Base-by-base conservation (phyloP, 1,284 basidiomycete genomes). In the Polyporus tsugae region DNA sequence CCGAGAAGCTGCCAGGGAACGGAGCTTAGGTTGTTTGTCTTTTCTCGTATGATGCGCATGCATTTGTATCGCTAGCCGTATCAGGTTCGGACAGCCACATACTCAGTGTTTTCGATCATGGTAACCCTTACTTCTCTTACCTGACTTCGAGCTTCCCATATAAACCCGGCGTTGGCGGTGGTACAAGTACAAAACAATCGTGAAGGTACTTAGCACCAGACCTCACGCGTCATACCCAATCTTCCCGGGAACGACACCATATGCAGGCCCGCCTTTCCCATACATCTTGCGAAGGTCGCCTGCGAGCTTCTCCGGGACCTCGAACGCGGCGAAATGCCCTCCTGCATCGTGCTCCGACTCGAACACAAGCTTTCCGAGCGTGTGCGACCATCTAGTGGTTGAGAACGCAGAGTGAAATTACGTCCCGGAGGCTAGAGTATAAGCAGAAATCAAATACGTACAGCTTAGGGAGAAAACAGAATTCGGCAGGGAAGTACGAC, bases 401-500 rank as follows among this genome's bases (percentile, higher is more conserved):
- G 29, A 29, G 29, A 2, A 2, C 29, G 29, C 29, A 1, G 29
- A 29, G 29, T 29, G 29, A 29, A 2, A 29, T 29, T 29, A 29
- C 29, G 67, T 83, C 87, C 29, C 29, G 1, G 29, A 29, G 29
- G 1, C 29, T 29, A 29, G 29, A 25, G 64, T 22, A 42, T 33
- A 4, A 61, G 44, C 11, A 15, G 29, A 19, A 15, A 41, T 46
- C 1, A 33, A 4, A 44, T 17, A 75, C 84, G 62, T 57, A 87
- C 86, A 77, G 74, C 63, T 72, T 78, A 0, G 86, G 87, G 0
- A 79, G 25, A 0, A 70, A 52, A 0, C 77, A 0, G 0, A 85
- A 0, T 36, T 88, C 86, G 55, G 80, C 80, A 0, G 86, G 86
- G 72, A 89, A 88, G 70, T 78, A 79, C 0, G 85, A 86, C 15